Evolutionary conservation across 2,329 filamentous ascomycete species (phyloP).

Genomic region (Macroventuria anomochaeta): DNA sequence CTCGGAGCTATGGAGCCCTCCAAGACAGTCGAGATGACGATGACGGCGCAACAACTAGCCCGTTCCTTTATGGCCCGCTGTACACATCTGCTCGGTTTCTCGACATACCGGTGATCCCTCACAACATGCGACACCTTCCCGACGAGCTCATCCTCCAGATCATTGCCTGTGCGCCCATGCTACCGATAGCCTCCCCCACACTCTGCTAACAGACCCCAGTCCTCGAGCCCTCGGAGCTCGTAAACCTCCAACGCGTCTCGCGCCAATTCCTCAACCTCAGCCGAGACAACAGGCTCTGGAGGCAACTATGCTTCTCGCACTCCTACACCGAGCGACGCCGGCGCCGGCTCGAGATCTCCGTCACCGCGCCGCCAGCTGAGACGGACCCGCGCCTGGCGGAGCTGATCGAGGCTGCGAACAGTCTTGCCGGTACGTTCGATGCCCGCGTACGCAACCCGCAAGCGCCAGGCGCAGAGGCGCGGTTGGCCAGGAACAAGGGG

Average conservation of each 20-base stretch:
- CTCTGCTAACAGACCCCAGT: conserved; percentile 50
- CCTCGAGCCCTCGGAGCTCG: conserved; percentile 68
- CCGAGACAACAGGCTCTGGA: conserved; percentile 76
- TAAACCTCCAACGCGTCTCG: conserved; percentile 72
- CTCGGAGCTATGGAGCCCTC: conserved; percentile 7
- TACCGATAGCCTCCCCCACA: background rate
- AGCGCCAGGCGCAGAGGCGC: conserved; percentile 41
- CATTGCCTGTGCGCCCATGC: conserved; percentile 47
- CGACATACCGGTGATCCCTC: no score
- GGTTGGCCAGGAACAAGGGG: conserved; percentile 38
- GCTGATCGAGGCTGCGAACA: conserved; percentile 52
- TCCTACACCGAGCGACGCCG: conserved; percentile 68
- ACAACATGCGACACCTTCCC: conserved; percentile 35
- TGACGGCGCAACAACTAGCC: no score
- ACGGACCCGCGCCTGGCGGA: conserved; percentile 54
- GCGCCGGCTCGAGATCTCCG: conserved; percentile 45
- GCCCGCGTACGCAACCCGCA: conserved; percentile 31
- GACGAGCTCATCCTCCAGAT: conserved; percentile 54
- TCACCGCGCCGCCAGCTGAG: conserved; percentile 14
- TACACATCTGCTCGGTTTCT: no score
- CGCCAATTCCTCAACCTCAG: conserved; percentile 66
- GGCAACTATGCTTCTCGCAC: conserved; percentile 53
- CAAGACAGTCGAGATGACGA: background rate
- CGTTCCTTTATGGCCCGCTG: no score
- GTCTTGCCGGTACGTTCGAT: conserved; percentile 33